These are phyloP conservation scores for Yamadazyma kanchanaburiensis DNA, from an alignment of 1,139 yeast genomes.

Conservation along the genomic window DNA sequence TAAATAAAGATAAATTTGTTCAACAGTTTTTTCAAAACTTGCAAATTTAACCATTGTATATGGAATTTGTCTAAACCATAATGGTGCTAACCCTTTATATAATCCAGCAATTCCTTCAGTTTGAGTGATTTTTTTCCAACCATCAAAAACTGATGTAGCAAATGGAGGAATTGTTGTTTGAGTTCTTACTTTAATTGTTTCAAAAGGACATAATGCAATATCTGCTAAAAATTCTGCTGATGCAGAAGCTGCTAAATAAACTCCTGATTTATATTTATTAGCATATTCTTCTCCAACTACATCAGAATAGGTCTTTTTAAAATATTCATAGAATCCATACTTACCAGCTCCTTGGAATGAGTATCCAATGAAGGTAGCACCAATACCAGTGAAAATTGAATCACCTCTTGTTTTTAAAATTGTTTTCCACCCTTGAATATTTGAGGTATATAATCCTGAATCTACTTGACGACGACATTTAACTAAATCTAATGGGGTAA, in stretches of 20 bases:
- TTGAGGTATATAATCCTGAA: constrained; percentile 65
- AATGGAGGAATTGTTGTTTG: constrained; percentile 89
- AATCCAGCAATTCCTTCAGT: constrained; percentile 69
- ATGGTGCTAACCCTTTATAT: constrained; percentile 83
- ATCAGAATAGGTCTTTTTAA: constrained; percentile 74
- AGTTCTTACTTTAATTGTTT: constrained; percentile 87
- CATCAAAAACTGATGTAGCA: constrained; percentile 61
- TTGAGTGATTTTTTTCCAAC: constrained; percentile 62
- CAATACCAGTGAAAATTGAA: constrained; percentile 80
- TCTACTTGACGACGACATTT: constrained; percentile 91
- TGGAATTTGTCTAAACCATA: constrained; percentile 94
- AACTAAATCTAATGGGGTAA: constrained; percentile 89
- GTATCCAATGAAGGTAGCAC: constrained; percentile 90
- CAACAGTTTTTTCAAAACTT: constrained; percentile 85
- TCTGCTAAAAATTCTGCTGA: constrained; percentile 93
- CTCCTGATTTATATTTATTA: constrained; percentile 63
- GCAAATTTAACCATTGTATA: constrained; percentile 97
- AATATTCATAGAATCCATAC: constrained; percentile 89
- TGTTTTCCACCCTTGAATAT: constrained; percentile 72
- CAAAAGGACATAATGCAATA: constrained; percentile 84
- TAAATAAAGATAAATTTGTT: constrained; percentile 55
- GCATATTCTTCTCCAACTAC: constrained; percentile 65
- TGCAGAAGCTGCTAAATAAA: constrained; percentile 83
- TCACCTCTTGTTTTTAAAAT: constrained; percentile 75
- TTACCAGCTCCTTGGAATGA: constrained; percentile 95